Evolutionary conservation across 805 yeast species (phyloP).

Genomic region (Candida quercuum): DNA sequence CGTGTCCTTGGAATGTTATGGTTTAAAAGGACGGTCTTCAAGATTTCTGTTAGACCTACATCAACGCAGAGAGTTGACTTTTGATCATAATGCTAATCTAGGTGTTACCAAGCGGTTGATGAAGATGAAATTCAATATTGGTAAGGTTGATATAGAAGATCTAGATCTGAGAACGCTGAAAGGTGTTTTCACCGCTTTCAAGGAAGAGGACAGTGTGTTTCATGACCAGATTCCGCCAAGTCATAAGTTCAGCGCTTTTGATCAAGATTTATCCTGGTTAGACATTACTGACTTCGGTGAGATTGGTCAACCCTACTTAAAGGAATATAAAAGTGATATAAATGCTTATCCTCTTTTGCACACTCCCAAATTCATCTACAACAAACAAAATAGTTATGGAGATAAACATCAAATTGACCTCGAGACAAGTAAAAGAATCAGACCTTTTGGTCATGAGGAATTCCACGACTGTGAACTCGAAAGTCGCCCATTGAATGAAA

Average conservation of each 20-base stretch:
- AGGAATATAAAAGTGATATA: conserved; percentile 35
- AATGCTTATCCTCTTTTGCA: conserved; percentile 55
- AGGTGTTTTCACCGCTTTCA: conserved; percentile 25
- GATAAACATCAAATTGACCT: conserved; percentile 34
- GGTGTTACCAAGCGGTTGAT: conserved; percentile 40
- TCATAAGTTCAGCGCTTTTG: conserved; percentile 35
- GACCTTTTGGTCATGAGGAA: conserved; percentile 45
- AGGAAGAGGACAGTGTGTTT: conserved; percentile 5
- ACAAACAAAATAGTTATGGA: conserved; percentile 53
- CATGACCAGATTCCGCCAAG: conserved; percentile 6
- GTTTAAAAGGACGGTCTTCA: conserved; percentile 59
- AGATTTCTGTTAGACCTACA: conserved; percentile 61
- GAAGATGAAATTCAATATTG: conserved; percentile 59
- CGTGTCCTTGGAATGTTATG: conserved; percentile 44
- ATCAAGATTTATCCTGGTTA: conserved; percentile 54
- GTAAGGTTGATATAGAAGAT: conserved; percentile 50
- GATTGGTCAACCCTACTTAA: conserved; percentile 38
- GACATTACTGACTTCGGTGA: conserved; percentile 61
- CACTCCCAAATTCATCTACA: conserved; percentile 66
- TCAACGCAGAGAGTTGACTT: conserved; percentile 46
- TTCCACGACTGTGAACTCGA: conserved; percentile 55
- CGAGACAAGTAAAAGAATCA: conserved; percentile 27
- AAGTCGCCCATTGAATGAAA: conserved; percentile 36
- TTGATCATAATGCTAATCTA: conserved; percentile 40
- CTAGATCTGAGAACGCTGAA: conserved; percentile 58